A percentile compares a stretch with the other conserved stretches of the same genome.
Evolutionary conservation across 768 basidiomycete species (phyloP).

Genomic region (Astraeus odoratus): DNA sequence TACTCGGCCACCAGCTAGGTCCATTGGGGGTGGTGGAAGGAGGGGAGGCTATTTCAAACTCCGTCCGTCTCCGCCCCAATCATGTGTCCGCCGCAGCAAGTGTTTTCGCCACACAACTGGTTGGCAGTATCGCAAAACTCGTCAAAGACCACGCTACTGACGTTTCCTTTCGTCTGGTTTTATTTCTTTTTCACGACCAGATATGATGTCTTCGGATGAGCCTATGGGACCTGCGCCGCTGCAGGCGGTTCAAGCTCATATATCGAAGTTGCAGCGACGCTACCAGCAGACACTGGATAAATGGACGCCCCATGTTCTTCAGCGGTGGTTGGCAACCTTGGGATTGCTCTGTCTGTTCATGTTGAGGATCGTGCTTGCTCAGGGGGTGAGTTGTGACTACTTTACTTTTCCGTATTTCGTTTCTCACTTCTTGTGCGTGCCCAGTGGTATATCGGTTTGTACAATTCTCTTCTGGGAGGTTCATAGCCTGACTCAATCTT

Average conservation of each 20-base stretch:
- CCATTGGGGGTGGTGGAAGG: neutral
- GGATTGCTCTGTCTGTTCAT: conserved; percentile 71
- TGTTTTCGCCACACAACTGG: too few species aligned
- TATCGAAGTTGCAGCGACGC: conserved; percentile 54
- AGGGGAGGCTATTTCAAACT: too few species aligned
- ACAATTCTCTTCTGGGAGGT: neutral
- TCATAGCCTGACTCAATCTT: conserved; percentile 1
- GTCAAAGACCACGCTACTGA: neutral
- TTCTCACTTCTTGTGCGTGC: conserved; percentile 3
- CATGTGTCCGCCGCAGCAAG: too few species aligned
- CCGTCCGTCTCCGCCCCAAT: neutral
- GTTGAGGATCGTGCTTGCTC: conserved; percentile 77
- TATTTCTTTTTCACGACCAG: conserved; percentile 7
- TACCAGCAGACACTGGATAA: conserved; percentile 90
- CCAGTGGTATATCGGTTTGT: conserved; percentile 91
- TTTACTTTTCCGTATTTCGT: neutral
- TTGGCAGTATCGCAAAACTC: too few species aligned
- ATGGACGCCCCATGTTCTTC: conserved; percentile 82
- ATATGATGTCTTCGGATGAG: conserved; percentile 31
- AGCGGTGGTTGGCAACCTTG: conserved; percentile 80
- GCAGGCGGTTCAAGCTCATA: conserved; percentile 20
- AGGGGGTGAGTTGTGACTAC: conserved; percentile 63
- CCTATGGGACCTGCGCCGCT: conserved; percentile 18
- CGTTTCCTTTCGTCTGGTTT: neutral
- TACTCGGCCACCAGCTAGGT: too few species aligned